A percentile compares a stretch with the other conserved stretches of the same genome.
Evolutionary conservation across 257 asterid genomes (phyloP).

Genomic region (Nyctanthes arbortristis): DNA sequence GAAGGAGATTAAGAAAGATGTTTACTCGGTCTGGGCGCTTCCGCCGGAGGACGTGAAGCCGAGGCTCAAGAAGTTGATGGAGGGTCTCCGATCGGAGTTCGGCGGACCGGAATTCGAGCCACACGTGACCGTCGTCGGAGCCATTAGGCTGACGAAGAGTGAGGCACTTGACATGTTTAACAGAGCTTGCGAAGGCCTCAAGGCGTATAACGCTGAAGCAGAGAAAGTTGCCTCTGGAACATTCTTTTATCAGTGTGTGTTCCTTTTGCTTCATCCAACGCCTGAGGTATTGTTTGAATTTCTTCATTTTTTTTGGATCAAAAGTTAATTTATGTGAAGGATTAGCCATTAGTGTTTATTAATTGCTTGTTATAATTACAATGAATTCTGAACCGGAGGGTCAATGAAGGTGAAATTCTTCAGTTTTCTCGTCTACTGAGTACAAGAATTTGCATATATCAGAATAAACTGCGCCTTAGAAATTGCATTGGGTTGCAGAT

Average conservation of each 20-base stretch:
- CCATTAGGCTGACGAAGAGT: conserved; percentile 59
- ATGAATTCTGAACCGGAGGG: no score
- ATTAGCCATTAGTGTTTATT: no score
- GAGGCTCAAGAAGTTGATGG: conserved; percentile 77
- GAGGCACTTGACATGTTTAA: conserved; percentile 74
- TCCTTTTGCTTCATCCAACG: conserved; percentile 68
- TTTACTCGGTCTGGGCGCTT: conserved; percentile 95
- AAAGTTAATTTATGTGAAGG: no score
- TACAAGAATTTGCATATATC: no score
- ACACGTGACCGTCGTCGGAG: conserved; percentile 92
- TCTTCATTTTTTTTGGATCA: no score
- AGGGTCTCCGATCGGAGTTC: conserved; percentile 73
- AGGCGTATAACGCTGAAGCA: conserved; percentile 55
- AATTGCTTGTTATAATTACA: no score
- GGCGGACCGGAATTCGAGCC: conserved; percentile 87
- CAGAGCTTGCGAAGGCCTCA: conserved; percentile 62
- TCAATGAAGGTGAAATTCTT: no score
- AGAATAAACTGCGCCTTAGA: no score
- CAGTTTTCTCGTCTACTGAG: no score
- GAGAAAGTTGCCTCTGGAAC: conserved; percentile 70
- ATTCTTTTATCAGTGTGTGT: conserved; percentile 86
- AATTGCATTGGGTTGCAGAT: no score
- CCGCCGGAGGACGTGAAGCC: conserved; percentile 65
- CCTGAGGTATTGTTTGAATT: conserved; percentile 52
- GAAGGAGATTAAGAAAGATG: conserved; percentile 29